Base-by-base conservation (phyloP, 306 rosid species). In the Prunus padus region DNA sequence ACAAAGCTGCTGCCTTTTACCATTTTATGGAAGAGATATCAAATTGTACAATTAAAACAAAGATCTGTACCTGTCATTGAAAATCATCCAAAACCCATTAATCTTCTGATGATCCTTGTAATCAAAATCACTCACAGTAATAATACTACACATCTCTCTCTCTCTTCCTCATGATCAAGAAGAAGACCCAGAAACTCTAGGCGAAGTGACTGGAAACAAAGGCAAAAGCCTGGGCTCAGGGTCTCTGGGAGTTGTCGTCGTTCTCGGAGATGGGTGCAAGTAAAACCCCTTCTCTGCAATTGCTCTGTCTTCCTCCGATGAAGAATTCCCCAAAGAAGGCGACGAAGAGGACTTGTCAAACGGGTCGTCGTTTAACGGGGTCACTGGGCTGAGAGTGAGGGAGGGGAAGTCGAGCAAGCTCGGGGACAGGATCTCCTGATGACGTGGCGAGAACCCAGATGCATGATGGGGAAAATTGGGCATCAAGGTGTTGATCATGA, bases 221-320 rank as follows among this genome's bases (percentile, higher is more conserved):
- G 97, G 86, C 84, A 95, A 75, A 8, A 95, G 93, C 88, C 85
- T 91, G 6, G 96, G 97, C 61, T 87, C 86, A 0, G 92, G 77
- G 59, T 72, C 90, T 74, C 96, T 87, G 0, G 96, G 97, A 4
- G 97, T 87, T 2, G 74, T 57, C 14, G 96, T 59, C 73, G 84
- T 83, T 25, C 72, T 65, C 26, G 97, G 97, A 30, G 97, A 87
- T 0, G 93, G 96, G 76, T 91, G 97, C 69, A 95, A 82, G 80
- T 82, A 95, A 82, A 87, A 95, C 25, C 96, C 96, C 56, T 88
- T 95, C 74, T 95, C 97, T 19, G 99, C 99, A 18, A 95, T 95
- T 23, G 97, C 99, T 15, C 75, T 91, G 33, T 95, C 99, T 55
- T 95, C 99, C 82, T 90, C 97, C 20, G 91, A 86, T 1, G 91